Evolutionary conservation across 805 yeast genomes (phyloP).

Genomic region (Sugiyamaella boreocaroliniensis): DNA sequence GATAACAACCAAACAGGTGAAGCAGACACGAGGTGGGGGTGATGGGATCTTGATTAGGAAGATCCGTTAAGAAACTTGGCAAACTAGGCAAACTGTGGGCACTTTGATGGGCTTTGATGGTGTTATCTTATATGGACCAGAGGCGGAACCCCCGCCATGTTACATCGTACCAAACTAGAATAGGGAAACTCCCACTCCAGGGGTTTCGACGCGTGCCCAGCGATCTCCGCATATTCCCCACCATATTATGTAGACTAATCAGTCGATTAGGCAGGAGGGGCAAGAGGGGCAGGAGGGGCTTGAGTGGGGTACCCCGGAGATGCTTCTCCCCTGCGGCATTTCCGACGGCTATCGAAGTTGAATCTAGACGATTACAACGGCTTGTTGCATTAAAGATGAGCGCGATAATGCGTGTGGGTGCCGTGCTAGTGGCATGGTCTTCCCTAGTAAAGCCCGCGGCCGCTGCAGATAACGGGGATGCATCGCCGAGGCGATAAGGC

Average conservation of each 20-base stretch:
- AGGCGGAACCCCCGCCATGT: not conserved
- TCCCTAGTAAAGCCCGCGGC: too few species aligned
- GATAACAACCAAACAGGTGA: not conserved
- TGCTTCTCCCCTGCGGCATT: not conserved
- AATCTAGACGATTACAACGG: too few species aligned
- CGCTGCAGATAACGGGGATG: too few species aligned
- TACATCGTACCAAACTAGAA: not conserved
- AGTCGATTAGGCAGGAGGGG: not conserved
- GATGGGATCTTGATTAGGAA: too few species aligned
- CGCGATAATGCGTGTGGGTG: too few species aligned
- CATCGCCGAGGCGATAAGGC: too few species aligned
- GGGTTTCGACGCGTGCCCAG: too few species aligned
- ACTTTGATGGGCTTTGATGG: not conserved
- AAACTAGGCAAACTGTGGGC: not conserved
- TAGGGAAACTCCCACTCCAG: too few species aligned
- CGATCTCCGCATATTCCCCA: not conserved
- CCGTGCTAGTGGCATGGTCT: too few species aligned
- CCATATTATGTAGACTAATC: not conserved
- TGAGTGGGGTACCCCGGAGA: not conserved
- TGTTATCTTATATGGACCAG: not conserved
- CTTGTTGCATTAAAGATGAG: too few species aligned
- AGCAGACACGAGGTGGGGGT: too few species aligned
- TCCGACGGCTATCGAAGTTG: not conserved
- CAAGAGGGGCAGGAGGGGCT: too few species aligned
- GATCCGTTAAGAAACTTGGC: not conserved